Evolutionary conservation across 2,329 filamentous ascomycete genomes (phyloP).

Genomic region (Mycosphaerella sp.): DNA sequence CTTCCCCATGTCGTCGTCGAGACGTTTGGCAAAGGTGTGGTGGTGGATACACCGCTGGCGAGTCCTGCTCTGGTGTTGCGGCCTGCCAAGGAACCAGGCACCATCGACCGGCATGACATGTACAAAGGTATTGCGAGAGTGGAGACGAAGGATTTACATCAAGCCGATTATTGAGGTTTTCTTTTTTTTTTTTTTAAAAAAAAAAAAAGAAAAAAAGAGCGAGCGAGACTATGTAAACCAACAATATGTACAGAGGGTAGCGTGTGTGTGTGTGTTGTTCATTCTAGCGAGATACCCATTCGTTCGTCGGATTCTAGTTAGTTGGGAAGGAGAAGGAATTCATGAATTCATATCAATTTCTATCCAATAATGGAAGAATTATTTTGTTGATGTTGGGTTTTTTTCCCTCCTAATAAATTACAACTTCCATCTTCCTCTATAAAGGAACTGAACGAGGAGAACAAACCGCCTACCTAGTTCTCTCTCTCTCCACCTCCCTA

Average conservation of each 20-base stretch:
- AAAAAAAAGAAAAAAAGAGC: too few relatives aligned
- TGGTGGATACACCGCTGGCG: conserved; percentile 27
- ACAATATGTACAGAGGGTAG: not conserved
- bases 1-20: not conserved
- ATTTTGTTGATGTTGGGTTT: too few relatives aligned
- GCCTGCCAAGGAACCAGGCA: conserved; percentile 30
- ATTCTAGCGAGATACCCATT: not conserved
- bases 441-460: too few relatives aligned
- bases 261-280: not conserved
- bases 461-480: too few relatives aligned
- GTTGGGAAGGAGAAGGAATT: too few relatives aligned
- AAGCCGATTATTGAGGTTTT: conserved; percentile 14
- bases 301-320: not conserved
- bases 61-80: conserved; percentile 17
- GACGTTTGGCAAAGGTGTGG: conserved; percentile 9
- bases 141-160: conserved; percentile 37
- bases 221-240: not conserved
- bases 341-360: too few relatives aligned
- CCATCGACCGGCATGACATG: conserved; percentile 40
- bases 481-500: too few relatives aligned
- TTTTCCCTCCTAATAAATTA: too few relatives aligned
- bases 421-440: too few relatives aligned
- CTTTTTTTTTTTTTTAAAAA: not conserved
- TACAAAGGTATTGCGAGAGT: conserved; percentile 31
- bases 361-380: too few relatives aligned